Base-by-base conservation (phyloP, 139 green algal species). In the Asterochloris erici region DNA sequence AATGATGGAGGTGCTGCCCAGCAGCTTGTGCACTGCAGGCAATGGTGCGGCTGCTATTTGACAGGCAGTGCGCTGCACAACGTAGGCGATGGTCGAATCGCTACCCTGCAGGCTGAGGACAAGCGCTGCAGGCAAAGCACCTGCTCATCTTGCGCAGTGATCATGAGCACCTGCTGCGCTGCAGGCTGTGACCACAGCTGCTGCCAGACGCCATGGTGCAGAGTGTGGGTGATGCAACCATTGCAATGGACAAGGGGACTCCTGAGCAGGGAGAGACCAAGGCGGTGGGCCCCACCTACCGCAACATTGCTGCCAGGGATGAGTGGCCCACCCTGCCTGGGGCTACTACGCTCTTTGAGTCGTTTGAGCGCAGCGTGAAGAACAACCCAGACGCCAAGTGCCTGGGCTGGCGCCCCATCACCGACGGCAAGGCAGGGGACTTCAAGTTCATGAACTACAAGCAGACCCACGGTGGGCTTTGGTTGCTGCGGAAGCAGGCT, bases 341-440 rank as follows among this genome's bases (percentile, higher is more conserved):
- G 9, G 82, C 85, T n/a, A 89, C 38, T 26, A 97, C 94, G 2
- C 87, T 98, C 1, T 93, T 92, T 60, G 94, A 97, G 77, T 38
- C 92, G 19, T 96, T 97, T 80, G 85, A 91, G 63, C 74, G 83
- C 23, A 88, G 86, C n/a, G 89, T 91, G 23, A 76, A 82, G 13
- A 90, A 88, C 69, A 93, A 85, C 38, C 66, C 81, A 12, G 79
- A 88, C 63, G 84, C 87, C 71, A 73, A 84, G 9, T 93, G 85
- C 60, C 79, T 91, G 21, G 86, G 85, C 17, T 84, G 77, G 82
- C 78, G 85, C 29, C 78, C 74, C 0, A 84, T 84, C 28, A 62
- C 62, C 14, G 79, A 92, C 62, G 91, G 90, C 77, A 78, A 71
- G 11, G 76, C 83, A 1, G 76, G 74, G 9, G 60, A 69, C 16